These are phyloP conservation scores for Paecilomyces formosus DNA, from an alignment of 2,329 filamentous ascomycete genomes.

Conservation along the genomic window DNA sequence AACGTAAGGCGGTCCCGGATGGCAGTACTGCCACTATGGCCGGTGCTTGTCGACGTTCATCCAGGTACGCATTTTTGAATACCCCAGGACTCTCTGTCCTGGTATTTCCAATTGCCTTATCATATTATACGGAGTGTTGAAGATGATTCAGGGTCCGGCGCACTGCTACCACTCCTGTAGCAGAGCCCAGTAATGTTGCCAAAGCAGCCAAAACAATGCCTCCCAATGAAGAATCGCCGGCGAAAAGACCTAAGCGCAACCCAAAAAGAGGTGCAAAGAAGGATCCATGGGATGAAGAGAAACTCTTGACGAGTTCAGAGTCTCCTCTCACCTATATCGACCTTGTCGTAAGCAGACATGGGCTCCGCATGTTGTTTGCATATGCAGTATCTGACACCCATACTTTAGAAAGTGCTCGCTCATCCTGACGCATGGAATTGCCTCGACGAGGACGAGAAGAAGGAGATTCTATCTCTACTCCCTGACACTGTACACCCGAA, in stretches of 20 bases:
- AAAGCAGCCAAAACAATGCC: slow-evolving; percentile 19
- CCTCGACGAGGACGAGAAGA: slow-evolving; percentile 35
- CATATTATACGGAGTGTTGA: slow-evolving; percentile 4
- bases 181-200: slow-evolving; percentile 16
- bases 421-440: slow-evolving; percentile 33
- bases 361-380: not conserved
- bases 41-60: not conserved
- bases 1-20: slow-evolving; percentile 25
- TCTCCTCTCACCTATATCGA: slow-evolving; percentile 29
- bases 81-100: slow-evolving; percentile 3
- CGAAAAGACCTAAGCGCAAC: slow-evolving; percentile 22
- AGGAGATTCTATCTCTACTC: slow-evolving; percentile 30
- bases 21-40: slow-evolving; percentile 18
- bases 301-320: slow-evolving; percentile 30
- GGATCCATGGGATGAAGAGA: slow-evolving; percentile 31
- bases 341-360: slow-evolving; percentile 26
- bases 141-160: slow-evolving; percentile 14
- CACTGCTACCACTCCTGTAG: slow-evolving; percentile 18
- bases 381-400: not conserved
- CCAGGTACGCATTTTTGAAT: not conserved
- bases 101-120: slow-evolving; percentile 1
- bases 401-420: slow-evolving; percentile 31
- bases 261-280: slow-evolving; percentile 24
- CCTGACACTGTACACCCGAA: slow-evolving; percentile 35
- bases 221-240: slow-evolving; percentile 9